Evolutionary conservation across 805 yeast genomes (phyloP), one percentile per base, ranked within the genome.

Genomic region (Yarrowia osloensis): DNA sequence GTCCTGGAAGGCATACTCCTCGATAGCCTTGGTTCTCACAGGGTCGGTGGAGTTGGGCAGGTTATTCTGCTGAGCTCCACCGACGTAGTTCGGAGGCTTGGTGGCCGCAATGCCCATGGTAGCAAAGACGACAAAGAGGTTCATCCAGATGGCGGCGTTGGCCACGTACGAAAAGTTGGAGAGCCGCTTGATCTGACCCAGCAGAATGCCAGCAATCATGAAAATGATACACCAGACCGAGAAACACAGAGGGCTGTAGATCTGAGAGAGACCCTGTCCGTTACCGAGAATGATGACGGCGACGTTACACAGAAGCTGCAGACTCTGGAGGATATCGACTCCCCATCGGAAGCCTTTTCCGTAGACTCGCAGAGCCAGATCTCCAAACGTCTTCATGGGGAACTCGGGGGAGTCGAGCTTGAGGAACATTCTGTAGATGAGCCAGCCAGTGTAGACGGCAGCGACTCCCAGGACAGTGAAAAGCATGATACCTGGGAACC

Each of bases 71-170:
- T 57, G 33, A 8, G 63, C 63, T 55, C 63, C 63, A 17, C 63
- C 63, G 1, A 57, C 24, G 69, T 74, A 79, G 68, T 79, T 77
- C 61, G 81, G 81, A 19, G 50, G 50, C 68, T 72, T 29, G 39
- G 67, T 69, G 13, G 74, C 75, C 12, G 78, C 76, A 24, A 75
- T 81, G 55, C 79, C 79, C 82, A 80, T 80, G 50, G 82, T 79
- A 29, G 76, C 73, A 66, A 80, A 73, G 67, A 79, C 75, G 39
- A 78, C 74, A 13, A 78, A 75, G 54, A 80, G 75, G 71, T 79
- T 80, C 77, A 77, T 76, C 80, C 81, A 80, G 44, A 80, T 79
- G 13, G 81, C 81, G 15, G 75, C 67, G 70, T 78, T 79, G 31
- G 83, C 82, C 22, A 79, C 67, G 63, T 74, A 75, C 1, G 80